Evolutionary conservation across 192 early-diverging fungal genomes (phyloP).

Genomic region (Geosiphon pyriformis): DNA sequence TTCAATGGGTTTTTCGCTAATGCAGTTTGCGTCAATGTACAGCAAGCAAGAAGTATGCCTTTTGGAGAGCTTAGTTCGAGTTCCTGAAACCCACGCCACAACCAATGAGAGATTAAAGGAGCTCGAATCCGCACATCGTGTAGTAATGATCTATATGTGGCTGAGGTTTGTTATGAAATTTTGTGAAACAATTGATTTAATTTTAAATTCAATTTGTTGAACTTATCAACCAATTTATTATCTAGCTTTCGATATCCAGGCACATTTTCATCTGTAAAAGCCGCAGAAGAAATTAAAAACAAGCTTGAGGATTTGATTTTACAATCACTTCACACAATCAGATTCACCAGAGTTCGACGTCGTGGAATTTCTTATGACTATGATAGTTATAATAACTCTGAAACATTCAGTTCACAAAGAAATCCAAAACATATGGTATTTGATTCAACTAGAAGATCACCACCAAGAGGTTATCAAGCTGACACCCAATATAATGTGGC

Average conservation of each 20-base stretch:
- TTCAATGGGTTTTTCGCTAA: conserved; percentile 3
- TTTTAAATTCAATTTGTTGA: too few relatives aligned
- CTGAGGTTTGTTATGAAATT: too few relatives aligned
- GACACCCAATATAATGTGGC: too few relatives aligned
- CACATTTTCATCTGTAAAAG: conserved; percentile 43
- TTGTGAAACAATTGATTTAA: too few relatives aligned
- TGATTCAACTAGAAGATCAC: too few relatives aligned
- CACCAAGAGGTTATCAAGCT: too few relatives aligned
- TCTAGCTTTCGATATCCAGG: conserved; percentile 55
- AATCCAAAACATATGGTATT: too few relatives aligned
- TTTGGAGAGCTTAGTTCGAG: conserved; percentile 12
- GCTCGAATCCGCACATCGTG: conserved; percentile 71
- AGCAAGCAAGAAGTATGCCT: conserved; percentile 31
- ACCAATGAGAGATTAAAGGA: conserved; percentile 25
- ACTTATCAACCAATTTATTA: too few relatives aligned
- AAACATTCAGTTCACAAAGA: too few relatives aligned
- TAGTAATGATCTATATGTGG: conserved; percentile 87
- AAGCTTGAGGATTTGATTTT: conserved; percentile 31
- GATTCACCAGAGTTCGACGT: background rate
- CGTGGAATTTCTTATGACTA: too few relatives aligned
- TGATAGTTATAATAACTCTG: too few relatives aligned
- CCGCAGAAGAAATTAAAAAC: conserved; percentile 45
- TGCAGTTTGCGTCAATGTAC: conserved; percentile 25
- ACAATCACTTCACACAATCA: conserved; percentile 17
- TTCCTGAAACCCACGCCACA: background rate